Conservation (phyloP, 192 early-diverging fungal species). For the Spizellomyces punctatus region DNA sequence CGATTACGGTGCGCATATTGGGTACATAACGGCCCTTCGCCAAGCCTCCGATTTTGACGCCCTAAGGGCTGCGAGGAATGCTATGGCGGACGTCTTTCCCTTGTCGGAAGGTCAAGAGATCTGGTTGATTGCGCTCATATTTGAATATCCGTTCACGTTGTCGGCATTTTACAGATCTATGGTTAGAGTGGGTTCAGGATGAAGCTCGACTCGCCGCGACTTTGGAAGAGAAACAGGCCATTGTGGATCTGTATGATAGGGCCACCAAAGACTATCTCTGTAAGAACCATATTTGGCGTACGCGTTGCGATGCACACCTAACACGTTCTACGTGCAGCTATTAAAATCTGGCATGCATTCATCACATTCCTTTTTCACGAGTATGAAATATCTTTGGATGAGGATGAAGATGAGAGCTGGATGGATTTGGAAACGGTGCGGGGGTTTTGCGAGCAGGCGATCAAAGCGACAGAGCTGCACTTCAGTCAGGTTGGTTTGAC, state of each 20-base stretch:
- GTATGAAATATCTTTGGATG: conserved; percentile 36
- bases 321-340: conserved; percentile 48
- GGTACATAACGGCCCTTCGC: conserved; percentile 47
- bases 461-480: conserved; percentile 54
- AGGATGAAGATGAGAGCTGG: conserved; percentile 43
- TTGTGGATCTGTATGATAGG: conserved; percentile 55
- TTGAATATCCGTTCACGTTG: conserved; percentile 73
- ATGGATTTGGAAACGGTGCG: conserved; percentile 45
- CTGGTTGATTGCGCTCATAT: not conserved
- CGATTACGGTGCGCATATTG: conserved; percentile 58
- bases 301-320: not conserved
- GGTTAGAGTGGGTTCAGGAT: conserved; percentile 76
- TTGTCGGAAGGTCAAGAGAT: conserved; percentile 59
- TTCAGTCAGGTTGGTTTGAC: conserved; percentile 46
- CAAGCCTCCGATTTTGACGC: conserved; percentile 33
- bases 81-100: conserved; percentile 62
- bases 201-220: conserved; percentile 51
- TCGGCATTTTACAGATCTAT: conserved; percentile 54
- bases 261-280: conserved; percentile 73
- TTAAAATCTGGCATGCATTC: conserved; percentile 68
- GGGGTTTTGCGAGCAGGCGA: conserved; percentile 45
- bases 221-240: conserved; percentile 47
- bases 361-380: conserved; percentile 56
- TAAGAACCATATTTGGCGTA: conserved; percentile 34
- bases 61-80: conserved; percentile 54